Conservation (phyloP, 164 flowering plant species). For the Cinnamomum chago region DNA sequence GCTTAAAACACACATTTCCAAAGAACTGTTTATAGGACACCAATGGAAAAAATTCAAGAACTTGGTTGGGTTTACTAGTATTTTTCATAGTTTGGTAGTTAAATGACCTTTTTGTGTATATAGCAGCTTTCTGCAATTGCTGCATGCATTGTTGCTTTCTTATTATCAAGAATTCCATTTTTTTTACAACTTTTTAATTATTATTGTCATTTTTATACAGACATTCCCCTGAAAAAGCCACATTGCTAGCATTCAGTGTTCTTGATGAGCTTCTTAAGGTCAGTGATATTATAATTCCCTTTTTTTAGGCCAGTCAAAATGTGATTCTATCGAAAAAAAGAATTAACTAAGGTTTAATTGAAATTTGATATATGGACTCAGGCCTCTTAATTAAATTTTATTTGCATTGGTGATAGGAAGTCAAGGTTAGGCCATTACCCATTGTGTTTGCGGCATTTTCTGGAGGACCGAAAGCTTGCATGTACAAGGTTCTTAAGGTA, state of each 20-base stretch:
- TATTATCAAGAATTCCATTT: background rate
- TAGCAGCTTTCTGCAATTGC: background rate
- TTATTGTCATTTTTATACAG: conserved; percentile 30
- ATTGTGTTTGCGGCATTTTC: conserved; percentile 89
- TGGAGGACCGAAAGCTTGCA: conserved; percentile 92
- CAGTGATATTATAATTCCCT: conserved; percentile 11
- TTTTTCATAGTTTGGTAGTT: background rate
- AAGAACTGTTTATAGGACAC: too few species aligned
- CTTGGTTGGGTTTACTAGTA: background rate
- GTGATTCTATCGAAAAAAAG: background rate
- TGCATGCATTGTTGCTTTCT: background rate
- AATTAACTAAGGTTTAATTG: background rate
- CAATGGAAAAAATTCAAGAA: too few species aligned
- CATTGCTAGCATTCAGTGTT: conserved; percentile 53
- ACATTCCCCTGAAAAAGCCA: conserved; percentile 82
- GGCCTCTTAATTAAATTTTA: background rate
- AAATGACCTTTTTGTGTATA: background rate
- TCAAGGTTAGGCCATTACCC: conserved; percentile 68
- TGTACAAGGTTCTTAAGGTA: conserved; percentile 96
- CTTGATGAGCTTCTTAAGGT: conserved; percentile 75
- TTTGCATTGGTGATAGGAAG: conserved; percentile 41
- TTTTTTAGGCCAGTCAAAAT: background rate
- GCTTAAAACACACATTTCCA: too few species aligned
- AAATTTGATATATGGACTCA: background rate
- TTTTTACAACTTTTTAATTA: background rate